phyloP scores from a whole-genome alignment of 768 basidiomycete genomes.

The Leccinellum rugosiceps region DNA sequence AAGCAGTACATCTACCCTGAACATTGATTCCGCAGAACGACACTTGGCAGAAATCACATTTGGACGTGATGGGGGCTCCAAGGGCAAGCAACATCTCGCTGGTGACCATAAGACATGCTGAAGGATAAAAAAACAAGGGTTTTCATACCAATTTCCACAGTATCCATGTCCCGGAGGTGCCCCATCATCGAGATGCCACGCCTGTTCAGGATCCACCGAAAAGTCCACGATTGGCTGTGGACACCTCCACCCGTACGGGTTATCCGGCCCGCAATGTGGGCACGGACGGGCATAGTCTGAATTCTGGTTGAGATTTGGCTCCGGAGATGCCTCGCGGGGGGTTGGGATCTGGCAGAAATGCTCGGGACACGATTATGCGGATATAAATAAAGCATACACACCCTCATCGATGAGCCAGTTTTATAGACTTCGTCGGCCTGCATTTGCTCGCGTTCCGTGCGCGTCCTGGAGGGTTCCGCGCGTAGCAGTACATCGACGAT shows the following conservation, averaged over 20 bases:
- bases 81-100: conserved; percentile 77
- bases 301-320: conserved; percentile 64
- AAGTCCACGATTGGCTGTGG: conserved; percentile 80
- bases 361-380: neutral
- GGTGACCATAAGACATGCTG: neutral
- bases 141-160: conserved; percentile 75
- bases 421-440: conserved; percentile 84
- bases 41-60: conserved; percentile 80
- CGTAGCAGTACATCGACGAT: conserved; percentile 72
- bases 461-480: conserved; percentile 63
- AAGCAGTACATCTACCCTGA: conserved; percentile 67
- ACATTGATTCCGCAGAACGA: conserved; percentile 82
- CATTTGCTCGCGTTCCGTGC: conserved; percentile 65
- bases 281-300: conserved; percentile 73
- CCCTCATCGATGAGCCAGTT: conserved; percentile 57
- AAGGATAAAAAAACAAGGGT: neutral
- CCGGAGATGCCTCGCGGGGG: conserved; percentile 73
- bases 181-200: conserved; percentile 78
- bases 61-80: conserved; percentile 71
- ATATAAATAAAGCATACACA: conserved; percentile 32
- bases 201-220: conserved; percentile 59
- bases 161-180: conserved; percentile 74
- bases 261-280: conserved; percentile 69
- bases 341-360: conserved; percentile 56
- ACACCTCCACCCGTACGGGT: conserved; percentile 76